Conservation (phyloP, 257 asterid genomes). For the Avicennia marina region DNA sequence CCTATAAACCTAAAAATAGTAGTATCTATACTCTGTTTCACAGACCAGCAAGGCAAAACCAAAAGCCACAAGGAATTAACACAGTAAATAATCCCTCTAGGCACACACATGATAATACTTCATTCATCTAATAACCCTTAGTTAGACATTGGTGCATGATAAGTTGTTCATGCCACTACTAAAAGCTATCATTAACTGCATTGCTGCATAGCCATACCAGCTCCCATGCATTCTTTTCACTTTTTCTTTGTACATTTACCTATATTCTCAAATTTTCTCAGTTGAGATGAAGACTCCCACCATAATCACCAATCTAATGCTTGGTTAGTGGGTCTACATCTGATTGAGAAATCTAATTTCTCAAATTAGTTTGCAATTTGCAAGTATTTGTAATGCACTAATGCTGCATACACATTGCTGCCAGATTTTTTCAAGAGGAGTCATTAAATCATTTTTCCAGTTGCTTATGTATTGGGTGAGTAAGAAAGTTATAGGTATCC, state of each 20-base stretch:
- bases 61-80: background rate
- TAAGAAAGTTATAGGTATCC: background rate
- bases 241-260: background rate
- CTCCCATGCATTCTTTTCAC: background rate
- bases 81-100: background rate
- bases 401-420: background rate
- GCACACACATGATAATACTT: background rate
- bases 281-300: background rate
- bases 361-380: background rate
- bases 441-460: background rate
- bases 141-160: background rate
- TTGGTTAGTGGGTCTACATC: background rate
- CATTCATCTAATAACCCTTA: background rate
- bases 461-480: background rate
- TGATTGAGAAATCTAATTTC: background rate
- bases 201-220: background rate
- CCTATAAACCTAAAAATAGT: too few relatives aligned
- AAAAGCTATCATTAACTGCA: background rate
- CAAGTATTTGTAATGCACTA: slow-evolving; percentile 1
- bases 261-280: background rate
- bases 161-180: background rate
- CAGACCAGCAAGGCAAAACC: background rate
- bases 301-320: background rate
- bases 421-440: background rate
- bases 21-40: background rate